phyloP scores from a whole-genome alignment of 148 eudicot species.

The Diospyros kaki region DNA sequence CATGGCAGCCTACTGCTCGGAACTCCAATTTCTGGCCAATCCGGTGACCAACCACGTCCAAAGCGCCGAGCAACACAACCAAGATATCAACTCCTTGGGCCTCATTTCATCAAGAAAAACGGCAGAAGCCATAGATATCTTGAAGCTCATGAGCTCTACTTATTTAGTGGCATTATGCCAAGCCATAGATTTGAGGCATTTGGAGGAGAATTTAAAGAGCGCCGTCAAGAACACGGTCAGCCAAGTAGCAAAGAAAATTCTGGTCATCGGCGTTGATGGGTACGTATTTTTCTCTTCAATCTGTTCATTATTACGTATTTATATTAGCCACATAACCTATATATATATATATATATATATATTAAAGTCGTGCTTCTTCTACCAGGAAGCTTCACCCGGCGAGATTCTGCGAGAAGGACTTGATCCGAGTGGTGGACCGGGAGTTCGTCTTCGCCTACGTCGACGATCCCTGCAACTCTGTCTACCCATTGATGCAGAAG shows the following conservation, averaged over 20 bases:
- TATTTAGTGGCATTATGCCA: conserved; percentile 37
- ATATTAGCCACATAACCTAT: no score
- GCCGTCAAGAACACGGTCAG: conserved; percentile 32
- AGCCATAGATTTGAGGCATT: conserved; percentile 37
- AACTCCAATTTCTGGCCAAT: conserved; percentile 30
- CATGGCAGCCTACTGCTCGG: conserved; percentile 39
- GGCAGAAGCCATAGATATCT: conserved; percentile 30
- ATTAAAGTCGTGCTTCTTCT: no score
- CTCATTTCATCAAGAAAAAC: conserved; percentile 33
- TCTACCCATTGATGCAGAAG: conserved; percentile 33
- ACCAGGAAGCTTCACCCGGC: conserved; percentile 23
- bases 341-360: no score
- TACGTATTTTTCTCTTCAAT: no score
- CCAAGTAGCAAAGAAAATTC: conserved; percentile 24
- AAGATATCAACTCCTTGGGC: conserved; percentile 39
- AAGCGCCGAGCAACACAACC: conserved; percentile 30
- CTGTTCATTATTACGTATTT: no score
- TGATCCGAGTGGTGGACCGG: conserved; percentile 28
- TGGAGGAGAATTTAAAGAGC: conserved; percentile 30
- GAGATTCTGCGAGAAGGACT: conserved; percentile 28
- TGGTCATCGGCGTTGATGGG: conserved; percentile 14
- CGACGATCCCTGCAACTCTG: conserved; percentile 33
- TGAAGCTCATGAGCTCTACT: conserved; percentile 38
- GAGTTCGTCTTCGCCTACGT: conserved; percentile 30
- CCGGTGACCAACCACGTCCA: conserved; percentile 35